Conservation (phyloP, 768 basidiomycete species). For the Russula compacta region DNA sequence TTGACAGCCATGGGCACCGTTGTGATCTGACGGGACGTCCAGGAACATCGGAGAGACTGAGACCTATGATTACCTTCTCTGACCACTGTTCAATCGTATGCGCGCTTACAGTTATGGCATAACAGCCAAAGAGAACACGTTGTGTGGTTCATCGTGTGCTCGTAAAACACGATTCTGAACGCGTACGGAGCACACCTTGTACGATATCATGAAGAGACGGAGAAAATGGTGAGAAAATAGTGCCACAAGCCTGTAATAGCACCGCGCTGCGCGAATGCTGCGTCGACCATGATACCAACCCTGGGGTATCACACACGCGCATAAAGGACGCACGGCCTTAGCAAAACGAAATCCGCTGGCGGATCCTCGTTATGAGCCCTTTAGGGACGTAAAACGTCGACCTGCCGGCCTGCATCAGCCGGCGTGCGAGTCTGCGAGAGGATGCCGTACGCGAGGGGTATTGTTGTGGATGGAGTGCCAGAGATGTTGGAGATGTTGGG, state of each 20-base stretch:
- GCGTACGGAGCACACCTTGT: background rate
- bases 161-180: background rate
- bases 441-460: background rate
- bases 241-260: conserved; percentile 19
- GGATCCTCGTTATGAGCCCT: conserved; percentile 20
- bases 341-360: conserved; percentile 12
- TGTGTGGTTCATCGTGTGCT: background rate
- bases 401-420: background rate
- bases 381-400: background rate
- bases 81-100: background rate
- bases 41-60: background rate
- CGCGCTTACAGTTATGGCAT: background rate
- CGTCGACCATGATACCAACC: conserved; percentile 22
- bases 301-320: background rate
- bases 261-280: conserved; percentile 16
- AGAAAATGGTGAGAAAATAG: background rate
- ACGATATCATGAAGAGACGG: background rate
- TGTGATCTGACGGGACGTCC: background rate
- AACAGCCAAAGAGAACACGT: background rate
- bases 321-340: conserved; percentile 14
- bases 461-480: conserved; percentile 1
- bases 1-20: background rate
- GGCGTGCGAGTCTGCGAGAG: conserved; percentile 9
- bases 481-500: conserved; percentile 5
- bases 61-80: background rate